A percentile compares a stretch with the other conserved stretches of the same genome.
phyloP scores from a whole-genome alignment of 352 stramenopile genomes.

The Phytophthora chlamydospora region DNA sequence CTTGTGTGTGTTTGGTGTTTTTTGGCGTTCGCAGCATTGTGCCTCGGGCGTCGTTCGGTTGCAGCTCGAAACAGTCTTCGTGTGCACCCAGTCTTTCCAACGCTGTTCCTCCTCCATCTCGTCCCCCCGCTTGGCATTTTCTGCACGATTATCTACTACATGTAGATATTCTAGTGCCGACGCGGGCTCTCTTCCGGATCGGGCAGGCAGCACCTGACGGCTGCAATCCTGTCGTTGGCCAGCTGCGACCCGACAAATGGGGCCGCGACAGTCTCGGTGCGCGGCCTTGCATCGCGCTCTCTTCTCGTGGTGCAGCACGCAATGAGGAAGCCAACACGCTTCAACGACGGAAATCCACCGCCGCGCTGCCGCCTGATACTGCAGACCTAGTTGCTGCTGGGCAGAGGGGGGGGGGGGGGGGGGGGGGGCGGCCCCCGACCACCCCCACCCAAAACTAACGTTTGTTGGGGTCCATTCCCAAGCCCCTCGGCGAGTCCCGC shows the following conservation, averaged over 20 bases:
- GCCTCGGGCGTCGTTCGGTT: constrained; percentile 13
- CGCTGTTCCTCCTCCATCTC: neutral
- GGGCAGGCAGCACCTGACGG: neutral
- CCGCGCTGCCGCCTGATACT: too few relatives aligned
- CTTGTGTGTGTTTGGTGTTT: constrained; percentile 9
- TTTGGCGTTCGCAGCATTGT: constrained; percentile 27
- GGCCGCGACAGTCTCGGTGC: neutral
- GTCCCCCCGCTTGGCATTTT: too few relatives aligned
- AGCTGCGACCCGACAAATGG: constrained; percentile 1
- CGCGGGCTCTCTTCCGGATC: constrained; percentile 6
- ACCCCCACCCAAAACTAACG: too few relatives aligned
- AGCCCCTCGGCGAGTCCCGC: too few relatives aligned
- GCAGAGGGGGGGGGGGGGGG: too few relatives aligned
- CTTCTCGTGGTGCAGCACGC: neutral
- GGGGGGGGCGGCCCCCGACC: too few relatives aligned
- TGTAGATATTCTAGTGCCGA: too few relatives aligned
- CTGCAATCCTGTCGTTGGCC: neutral
- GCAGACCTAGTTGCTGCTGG: too few relatives aligned
- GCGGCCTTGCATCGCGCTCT: constrained; percentile 1
- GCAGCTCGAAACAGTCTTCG: constrained; percentile 3
- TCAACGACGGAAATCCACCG: constrained; percentile 13
- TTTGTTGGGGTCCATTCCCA: too few relatives aligned
- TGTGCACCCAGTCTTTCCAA: constrained; percentile 7
- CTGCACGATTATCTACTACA: too few relatives aligned
- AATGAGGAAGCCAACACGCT: neutral